phyloP scores from a whole-genome alignment of 495 filamentous ascomycete genomes.

The Cercophora scortea region DNA sequence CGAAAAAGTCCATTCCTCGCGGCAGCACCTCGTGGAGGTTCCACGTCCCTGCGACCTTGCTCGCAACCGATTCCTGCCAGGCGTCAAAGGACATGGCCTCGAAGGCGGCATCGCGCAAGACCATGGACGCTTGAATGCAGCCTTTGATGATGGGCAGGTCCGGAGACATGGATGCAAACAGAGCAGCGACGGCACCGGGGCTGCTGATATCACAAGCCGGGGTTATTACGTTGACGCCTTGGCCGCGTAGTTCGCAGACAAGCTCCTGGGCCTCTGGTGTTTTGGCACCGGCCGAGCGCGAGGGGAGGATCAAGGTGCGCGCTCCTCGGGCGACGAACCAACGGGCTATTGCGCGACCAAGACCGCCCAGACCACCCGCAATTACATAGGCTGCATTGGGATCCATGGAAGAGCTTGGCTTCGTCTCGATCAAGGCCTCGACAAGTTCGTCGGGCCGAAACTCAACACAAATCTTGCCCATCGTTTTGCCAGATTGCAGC shows the following conservation, averaged over 20 bases:
- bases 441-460: neutral
- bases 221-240: slow-evolving; percentile 19
- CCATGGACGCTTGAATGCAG: too few relatives aligned
- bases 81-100: too few relatives aligned
- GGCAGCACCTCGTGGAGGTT: too few relatives aligned
- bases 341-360: slow-evolving; percentile 39
- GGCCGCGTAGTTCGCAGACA: slow-evolving; percentile 13
- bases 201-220: slow-evolving; percentile 39
- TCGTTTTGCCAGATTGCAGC: slow-evolving; percentile 10
- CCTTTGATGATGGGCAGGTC: too few relatives aligned
- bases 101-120: too few relatives aligned
- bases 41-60: too few relatives aligned
- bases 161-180: neutral
- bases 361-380: slow-evolving; percentile 47
- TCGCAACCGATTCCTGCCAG: too few relatives aligned
- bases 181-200: neutral
- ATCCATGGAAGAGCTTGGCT: neutral
- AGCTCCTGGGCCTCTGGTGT: neutral
- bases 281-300: slow-evolving; percentile 16
- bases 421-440: slow-evolving; percentile 9
- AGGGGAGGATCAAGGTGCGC: slow-evolving; percentile 39
- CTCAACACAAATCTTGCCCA: slow-evolving; percentile 8
- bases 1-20: neutral
- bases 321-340: slow-evolving; percentile 44
- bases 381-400: slow-evolving; percentile 38